phyloP scores from a whole-genome alignment of 129 eudicot genomes.

The Saussurea involucrata region DNA sequence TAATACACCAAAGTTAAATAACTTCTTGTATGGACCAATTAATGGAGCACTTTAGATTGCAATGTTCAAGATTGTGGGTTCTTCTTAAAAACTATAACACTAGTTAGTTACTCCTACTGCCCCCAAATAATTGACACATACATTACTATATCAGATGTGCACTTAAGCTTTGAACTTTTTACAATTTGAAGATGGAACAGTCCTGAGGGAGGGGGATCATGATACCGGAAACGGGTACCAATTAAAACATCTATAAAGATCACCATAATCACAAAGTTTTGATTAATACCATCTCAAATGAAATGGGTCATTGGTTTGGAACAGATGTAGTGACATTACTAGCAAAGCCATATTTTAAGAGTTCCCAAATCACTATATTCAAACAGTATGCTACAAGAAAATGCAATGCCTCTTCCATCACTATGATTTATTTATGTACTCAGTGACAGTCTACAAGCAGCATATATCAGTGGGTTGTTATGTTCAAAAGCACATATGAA shows the following conservation, averaged over 20 bases:
- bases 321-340: too few relatives aligned
- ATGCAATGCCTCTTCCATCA: not conserved
- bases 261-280: not conserved
- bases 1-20: not conserved
- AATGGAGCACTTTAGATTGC: not conserved
- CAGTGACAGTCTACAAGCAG: conserved; percentile 54
- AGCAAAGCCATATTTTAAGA: too few relatives aligned
- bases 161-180: not conserved
- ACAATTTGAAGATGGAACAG: not conserved
- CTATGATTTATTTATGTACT: not conserved
- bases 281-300: not conserved
- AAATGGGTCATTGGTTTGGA: not conserved
- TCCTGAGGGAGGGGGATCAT: too few relatives aligned
- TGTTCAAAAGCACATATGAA: not conserved
- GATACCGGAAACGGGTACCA: not conserved
- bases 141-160: not conserved
- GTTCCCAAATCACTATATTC: too few relatives aligned
- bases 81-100: not conserved
- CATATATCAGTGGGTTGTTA: conserved; percentile 36
- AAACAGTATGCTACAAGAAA: too few relatives aligned
- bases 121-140: not conserved
- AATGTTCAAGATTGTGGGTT: not conserved
- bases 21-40: not conserved
- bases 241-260: not conserved
- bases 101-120: not conserved